Base-by-base conservation (phyloP, 352 stramenopile species). In the Phytopythium vexans region DNA sequence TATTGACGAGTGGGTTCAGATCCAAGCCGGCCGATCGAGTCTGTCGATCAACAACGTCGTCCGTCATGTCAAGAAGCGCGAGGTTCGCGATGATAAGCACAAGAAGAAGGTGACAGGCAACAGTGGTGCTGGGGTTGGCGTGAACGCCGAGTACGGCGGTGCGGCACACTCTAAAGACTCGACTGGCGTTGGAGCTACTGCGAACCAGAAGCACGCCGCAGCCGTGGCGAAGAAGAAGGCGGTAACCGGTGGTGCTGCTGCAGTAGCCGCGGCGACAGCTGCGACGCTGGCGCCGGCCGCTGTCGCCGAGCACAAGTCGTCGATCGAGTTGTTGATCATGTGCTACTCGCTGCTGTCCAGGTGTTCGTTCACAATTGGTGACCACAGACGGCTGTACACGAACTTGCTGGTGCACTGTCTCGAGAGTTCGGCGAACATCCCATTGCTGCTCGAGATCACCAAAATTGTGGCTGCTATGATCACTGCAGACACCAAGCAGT, bases 351-450 rank as follows among this genome's bases (percentile, higher is more conserved):
- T 96, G 27, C 51, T 94, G 33, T 86, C 85, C 32, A 91, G 92
- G 62, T 93, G 83, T 53, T 77, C 82, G 42, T 89, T 95, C 36
- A 67, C 78, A 40, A 77, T 68, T 8, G 66, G 62, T 3, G 86
- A 96, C 50, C 77, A 92, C 33, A 70, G 81, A 21, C 82, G 83
- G 8, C 50, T 94, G 41, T 94, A 93, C 64, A 89, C 77, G 8
- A 92, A 92, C 41, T 60, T 96, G 41, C 60, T 96, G 21, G 71
- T 93, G 34, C 84, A 94, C 52, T 94, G 82, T 45, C 68, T 96
- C 2, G 85, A 96, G 41, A 89, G 82, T 14, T 96, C 86, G 21
- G 81, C 72, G 40, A 92, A 94, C 48, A 82, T 94, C 9, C 83
- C 86, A 35, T 52, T 96, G 51, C 63, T 96, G 48, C 56, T 96